These are phyloP conservation scores for Paraphoma chrysanthemicola DNA, from an alignment of 2,329 filamentous ascomycete species.

Conservation along the genomic window DNA sequence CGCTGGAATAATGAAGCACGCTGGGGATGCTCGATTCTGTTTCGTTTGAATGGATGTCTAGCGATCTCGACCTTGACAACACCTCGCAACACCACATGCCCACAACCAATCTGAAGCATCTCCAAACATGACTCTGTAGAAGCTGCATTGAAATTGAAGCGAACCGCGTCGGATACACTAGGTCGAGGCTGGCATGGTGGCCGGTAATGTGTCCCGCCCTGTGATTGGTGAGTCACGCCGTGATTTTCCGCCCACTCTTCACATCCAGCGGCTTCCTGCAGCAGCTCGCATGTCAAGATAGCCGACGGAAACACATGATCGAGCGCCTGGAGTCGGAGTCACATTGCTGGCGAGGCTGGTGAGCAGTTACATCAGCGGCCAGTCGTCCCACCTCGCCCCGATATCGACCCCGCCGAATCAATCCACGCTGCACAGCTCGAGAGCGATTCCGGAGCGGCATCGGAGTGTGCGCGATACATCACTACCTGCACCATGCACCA, in stretches of 20 bases:
- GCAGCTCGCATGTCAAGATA: slow-evolving; percentile 3
- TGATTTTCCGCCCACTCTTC: not conserved
- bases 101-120: too few species aligned
- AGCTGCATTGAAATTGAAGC: not conserved
- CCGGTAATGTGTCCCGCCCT: not conserved
- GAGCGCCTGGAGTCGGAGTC: not conserved
- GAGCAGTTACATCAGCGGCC: not conserved
- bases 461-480: slow-evolving; percentile 10
- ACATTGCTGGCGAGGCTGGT: slow-evolving; percentile 1
- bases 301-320: slow-evolving; percentile 4
- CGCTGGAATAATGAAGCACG: too few species aligned
- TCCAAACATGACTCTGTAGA: too few species aligned
- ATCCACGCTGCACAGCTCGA: slow-evolving; percentile 1
- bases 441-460: not conserved
- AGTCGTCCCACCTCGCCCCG: not conserved
- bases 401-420: not conserved
- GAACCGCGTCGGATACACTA: not conserved
- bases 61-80: too few species aligned
- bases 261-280: slow-evolving; percentile 5
- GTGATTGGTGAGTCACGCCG: slow-evolving; percentile 5
- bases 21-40: too few species aligned
- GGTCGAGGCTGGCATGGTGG: not conserved
- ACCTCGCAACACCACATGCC: too few species aligned
- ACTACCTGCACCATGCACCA: slow-evolving; percentile 15
- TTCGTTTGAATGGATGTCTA: too few species aligned